phyloP scores from a whole-genome alignment of 1,284 basidiomycete species.

The Agroathelia rolfsii region DNA sequence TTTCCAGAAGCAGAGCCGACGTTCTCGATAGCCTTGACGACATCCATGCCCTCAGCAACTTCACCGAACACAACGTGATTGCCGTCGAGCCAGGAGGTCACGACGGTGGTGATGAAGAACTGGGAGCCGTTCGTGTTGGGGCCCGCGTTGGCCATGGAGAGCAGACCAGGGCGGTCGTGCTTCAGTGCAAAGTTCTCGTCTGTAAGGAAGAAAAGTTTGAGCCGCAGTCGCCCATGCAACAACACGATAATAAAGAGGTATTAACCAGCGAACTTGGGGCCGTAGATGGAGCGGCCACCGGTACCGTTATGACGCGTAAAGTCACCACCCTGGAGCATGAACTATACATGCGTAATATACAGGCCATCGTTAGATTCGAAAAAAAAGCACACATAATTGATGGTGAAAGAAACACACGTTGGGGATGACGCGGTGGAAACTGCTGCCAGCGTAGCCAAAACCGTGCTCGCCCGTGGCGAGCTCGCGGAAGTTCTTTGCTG shows the following conservation, averaged over 20 bases:
- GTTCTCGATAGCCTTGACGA: conserved; percentile 70
- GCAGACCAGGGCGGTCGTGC: conserved; percentile 73
- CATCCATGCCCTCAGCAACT: conserved; percentile 67
- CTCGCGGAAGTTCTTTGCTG: conserved; percentile 74
- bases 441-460: conserved; percentile 53
- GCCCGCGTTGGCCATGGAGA: conserved; percentile 88
- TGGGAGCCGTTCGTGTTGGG: conserved; percentile 67
- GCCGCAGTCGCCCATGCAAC: background rate
- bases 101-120: conserved; percentile 85
- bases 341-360: conserved; percentile 28
- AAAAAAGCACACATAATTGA: background rate
- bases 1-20: conserved; percentile 46
- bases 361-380: no score
- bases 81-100: conserved; percentile 62
- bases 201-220: conserved; percentile 14
- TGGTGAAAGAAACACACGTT: conserved; percentile 24
- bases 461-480: conserved; percentile 74
- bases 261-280: conserved; percentile 64
- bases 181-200: conserved; percentile 84
- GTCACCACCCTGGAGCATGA: conserved; percentile 83
- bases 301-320: conserved; percentile 72
- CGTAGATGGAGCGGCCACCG: conserved; percentile 89
- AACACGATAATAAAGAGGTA: conserved; percentile 6
- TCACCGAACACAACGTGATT: conserved; percentile 83
- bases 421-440: conserved; percentile 82